Conservation (phyloP, 768 basidiomycete genomes). For the Trichaptum fuscoviolaceum region DNA sequence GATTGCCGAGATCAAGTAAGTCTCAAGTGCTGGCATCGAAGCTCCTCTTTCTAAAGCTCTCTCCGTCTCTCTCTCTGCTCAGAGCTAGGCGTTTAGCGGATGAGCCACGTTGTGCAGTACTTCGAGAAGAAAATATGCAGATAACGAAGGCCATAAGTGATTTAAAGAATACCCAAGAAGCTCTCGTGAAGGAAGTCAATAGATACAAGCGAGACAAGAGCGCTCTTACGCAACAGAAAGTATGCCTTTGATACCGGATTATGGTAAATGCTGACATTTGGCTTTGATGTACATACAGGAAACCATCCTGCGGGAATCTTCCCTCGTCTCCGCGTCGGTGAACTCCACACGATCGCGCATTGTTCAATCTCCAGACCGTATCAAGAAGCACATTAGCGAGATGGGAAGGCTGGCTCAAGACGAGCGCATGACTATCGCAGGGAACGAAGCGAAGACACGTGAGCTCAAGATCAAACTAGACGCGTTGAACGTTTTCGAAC, state of each 20-base stretch:
- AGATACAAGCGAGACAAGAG: slow-evolving; percentile 68
- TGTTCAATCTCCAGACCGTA: slow-evolving; percentile 88
- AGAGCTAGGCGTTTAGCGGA: slow-evolving; percentile 64
- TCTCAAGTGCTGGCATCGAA: slow-evolving; percentile 8
- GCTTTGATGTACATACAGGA: slow-evolving; percentile 37
- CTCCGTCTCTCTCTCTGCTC: too few relatives aligned
- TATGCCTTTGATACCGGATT: slow-evolving; percentile 19
- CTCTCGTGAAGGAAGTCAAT: slow-evolving; percentile 61
- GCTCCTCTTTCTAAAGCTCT: too few relatives aligned
- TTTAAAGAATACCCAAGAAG: slow-evolving; percentile 32
- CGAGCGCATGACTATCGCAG: slow-evolving; percentile 61
- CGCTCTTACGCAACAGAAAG: slow-evolving; percentile 57
- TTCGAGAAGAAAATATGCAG: slow-evolving; percentile 54
- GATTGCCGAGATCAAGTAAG: slow-evolving; percentile 54
- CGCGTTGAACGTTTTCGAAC: slow-evolving; percentile 67
- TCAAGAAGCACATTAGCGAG: slow-evolving; percentile 73
- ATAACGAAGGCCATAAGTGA: slow-evolving; percentile 60
- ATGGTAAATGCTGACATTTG: slow-evolving; percentile 1
- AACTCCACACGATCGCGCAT: slow-evolving; percentile 65
- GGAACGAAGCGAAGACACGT: slow-evolving; percentile 68
- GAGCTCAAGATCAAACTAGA: slow-evolving; percentile 74
- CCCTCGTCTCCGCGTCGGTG: slow-evolving; percentile 54
- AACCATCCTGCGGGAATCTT: slow-evolving; percentile 54
- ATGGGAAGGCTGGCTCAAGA: slow-evolving; percentile 65
- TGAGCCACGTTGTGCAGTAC: slow-evolving; percentile 58